Evolutionary conservation across 2,329 filamentous ascomycete species (phyloP).

Genomic region (Hypoxylon sp.): DNA sequence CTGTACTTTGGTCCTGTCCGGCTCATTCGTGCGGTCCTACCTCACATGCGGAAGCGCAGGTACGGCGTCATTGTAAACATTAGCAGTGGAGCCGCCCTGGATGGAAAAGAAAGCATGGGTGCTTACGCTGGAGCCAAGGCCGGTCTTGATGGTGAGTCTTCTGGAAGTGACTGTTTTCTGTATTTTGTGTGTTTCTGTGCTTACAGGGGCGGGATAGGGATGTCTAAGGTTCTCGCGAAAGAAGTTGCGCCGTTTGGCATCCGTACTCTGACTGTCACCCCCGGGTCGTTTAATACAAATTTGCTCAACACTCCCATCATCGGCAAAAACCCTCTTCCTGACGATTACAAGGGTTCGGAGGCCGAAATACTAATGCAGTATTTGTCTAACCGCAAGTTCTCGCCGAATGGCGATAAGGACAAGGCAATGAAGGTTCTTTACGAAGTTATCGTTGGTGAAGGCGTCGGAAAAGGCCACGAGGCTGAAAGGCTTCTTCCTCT

Average conservation of each 20-base stretch:
- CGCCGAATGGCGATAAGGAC: constrained; percentile 59
- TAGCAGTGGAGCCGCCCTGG: constrained; percentile 56
- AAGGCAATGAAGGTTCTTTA: constrained; percentile 64
- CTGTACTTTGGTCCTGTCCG: constrained; percentile 58
- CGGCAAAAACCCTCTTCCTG: constrained; percentile 54
- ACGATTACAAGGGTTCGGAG: constrained; percentile 60
- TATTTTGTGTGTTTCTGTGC: neutral
- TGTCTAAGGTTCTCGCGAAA: constrained; percentile 61
- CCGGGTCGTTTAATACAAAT: constrained; percentile 65
- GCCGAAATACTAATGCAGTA: constrained; percentile 54
- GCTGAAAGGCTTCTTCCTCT: constrained; percentile 59
- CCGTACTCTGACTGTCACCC: constrained; percentile 59
- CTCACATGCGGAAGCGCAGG: constrained; percentile 55
- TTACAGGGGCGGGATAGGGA: constrained; percentile 48
- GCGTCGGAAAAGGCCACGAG: constrained; percentile 57
- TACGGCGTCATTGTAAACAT: constrained; percentile 57
- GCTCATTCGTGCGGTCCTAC: constrained; percentile 56
- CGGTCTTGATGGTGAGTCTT: constrained; percentile 57
- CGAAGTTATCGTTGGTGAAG: constrained; percentile 60
- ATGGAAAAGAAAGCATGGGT: constrained; percentile 54
- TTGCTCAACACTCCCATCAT: constrained; percentile 55
- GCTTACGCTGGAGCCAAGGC: constrained; percentile 55
- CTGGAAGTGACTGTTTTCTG: neutral
- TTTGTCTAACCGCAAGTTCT: constrained; percentile 52
- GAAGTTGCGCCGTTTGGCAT: constrained; percentile 64